These are phyloP conservation scores for Xylariaceae sp. DNA, from an alignment of 2,329 filamentous ascomycete species.

Conservation along the genomic window DNA sequence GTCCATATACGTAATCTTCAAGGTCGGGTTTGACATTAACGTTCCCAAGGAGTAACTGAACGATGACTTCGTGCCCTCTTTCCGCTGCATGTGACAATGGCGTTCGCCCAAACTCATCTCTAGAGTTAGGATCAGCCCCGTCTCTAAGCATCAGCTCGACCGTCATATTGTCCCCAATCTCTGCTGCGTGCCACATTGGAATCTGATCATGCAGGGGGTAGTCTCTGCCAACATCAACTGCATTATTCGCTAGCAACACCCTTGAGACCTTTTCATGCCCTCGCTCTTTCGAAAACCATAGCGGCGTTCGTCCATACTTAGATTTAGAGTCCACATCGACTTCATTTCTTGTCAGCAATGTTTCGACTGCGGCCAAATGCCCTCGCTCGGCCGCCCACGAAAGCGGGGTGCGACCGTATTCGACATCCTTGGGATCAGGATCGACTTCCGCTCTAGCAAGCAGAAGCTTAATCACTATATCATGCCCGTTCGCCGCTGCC, in stretches of 20 bases:
- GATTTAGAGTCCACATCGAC: conserved; percentile 1
- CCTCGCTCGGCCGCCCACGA: conserved; percentile 1
- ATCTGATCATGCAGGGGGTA: neutral
- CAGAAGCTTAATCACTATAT: too few species aligned
- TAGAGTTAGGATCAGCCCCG: neutral
- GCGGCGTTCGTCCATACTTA: conserved; percentile 6
- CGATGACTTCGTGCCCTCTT: too few species aligned
- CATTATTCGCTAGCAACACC: neutral
- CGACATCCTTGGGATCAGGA: neutral
- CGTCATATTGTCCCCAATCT: conserved; percentile 1
- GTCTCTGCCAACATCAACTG: neutral
- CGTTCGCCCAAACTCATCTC: neutral
- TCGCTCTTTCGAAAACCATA: conserved; percentile 3
- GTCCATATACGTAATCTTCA: too few species aligned
- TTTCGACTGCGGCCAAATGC: neutral
- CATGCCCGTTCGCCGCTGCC: neutral
- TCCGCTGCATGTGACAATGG: too few species aligned
- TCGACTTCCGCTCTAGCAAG: neutral
- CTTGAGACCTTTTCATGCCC: conserved; percentile 1
- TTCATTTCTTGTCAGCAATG: neutral
- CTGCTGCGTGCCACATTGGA: conserved; percentile 4
- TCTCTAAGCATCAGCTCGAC: conserved; percentile 1
- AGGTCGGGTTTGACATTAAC: too few species aligned
- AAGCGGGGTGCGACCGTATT: too few species aligned
- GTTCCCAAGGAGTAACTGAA: too few species aligned